Evolutionary conservation across 176 grass and related monocot species (phyloP).

Genomic region (Carex pumila): DNA sequence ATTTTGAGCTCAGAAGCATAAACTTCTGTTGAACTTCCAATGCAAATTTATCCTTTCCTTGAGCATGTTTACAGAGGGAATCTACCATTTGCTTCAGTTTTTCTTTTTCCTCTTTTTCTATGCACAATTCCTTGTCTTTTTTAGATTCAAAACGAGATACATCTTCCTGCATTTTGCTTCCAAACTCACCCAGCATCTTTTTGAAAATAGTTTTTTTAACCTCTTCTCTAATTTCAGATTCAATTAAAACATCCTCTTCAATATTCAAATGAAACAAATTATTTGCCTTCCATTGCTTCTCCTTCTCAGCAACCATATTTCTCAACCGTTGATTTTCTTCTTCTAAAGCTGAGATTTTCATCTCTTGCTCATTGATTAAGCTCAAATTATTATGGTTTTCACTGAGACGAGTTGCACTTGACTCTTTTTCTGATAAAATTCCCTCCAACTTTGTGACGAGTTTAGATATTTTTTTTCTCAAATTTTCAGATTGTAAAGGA

Average conservation of each 20-base stretch:
- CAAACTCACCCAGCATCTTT: constrained; percentile 19
- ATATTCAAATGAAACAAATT: constrained; percentile 11
- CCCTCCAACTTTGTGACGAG: constrained; percentile 20
- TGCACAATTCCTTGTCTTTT: constrained; percentile 21
- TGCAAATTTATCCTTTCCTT: constrained; percentile 26
- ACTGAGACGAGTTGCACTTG: not conserved
- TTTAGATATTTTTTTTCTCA: constrained; percentile 22
- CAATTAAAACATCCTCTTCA: constrained; percentile 10
- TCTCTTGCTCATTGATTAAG: constrained; percentile 1
- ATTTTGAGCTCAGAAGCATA: constrained; percentile 5
- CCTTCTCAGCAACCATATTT: constrained; percentile 12
- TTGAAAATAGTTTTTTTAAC: constrained; percentile 23
- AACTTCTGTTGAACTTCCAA: constrained; percentile 19
- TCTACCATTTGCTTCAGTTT: constrained; percentile 25
- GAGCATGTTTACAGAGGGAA: constrained; percentile 9
- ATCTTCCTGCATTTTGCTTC: constrained; percentile 1
- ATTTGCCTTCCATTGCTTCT: constrained; percentile 4
- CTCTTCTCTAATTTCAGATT: constrained; percentile 21
- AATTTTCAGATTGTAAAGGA: constrained; percentile 20
- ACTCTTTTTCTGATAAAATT: constrained; percentile 17
- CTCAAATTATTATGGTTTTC: constrained; percentile 13
- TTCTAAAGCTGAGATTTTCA: constrained; percentile 1
- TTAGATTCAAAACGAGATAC: not conserved
- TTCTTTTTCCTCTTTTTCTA: constrained; percentile 23
- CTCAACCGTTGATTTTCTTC: constrained; percentile 22